These are phyloP conservation scores for Zarea fungicola DNA, from an alignment of 2,329 filamentous ascomycete species.

Conservation along the genomic window DNA sequence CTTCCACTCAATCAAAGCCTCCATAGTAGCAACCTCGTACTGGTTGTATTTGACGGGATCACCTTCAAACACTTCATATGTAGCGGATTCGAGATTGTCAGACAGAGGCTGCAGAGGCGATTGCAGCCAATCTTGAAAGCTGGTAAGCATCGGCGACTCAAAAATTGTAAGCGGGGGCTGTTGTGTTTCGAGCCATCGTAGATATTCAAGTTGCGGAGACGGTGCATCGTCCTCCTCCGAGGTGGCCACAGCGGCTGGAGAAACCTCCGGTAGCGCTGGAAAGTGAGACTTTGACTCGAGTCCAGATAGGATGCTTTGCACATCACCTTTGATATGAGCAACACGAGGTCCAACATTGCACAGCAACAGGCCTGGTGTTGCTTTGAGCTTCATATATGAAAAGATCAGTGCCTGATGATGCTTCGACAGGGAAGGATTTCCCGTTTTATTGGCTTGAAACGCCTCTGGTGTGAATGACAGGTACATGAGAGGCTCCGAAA, in stretches of 20 bases:
- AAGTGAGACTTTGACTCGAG: constrained; percentile 39
- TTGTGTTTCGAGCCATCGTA: constrained; percentile 76
- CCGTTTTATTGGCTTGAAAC: constrained; percentile 57
- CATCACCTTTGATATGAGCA: constrained; percentile 23
- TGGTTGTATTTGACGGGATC: constrained; percentile 97
- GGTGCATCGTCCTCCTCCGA: constrained; percentile 26
- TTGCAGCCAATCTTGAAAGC: constrained; percentile 89
- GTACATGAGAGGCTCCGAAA: constrained; percentile 61
- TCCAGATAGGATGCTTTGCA: neutral
- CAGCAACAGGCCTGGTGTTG: constrained; percentile 58
- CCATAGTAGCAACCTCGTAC: constrained; percentile 80
- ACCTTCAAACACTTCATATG: constrained; percentile 97
- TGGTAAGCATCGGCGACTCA: constrained; percentile 48
- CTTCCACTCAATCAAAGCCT: constrained; percentile 77
- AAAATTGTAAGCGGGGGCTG: constrained; percentile 58
- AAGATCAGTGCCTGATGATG: constrained; percentile 57
- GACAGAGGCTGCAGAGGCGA: constrained; percentile 90
- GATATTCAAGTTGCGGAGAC: constrained; percentile 64
- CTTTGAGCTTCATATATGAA: constrained; percentile 59
- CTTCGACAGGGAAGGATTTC: constrained; percentile 56
- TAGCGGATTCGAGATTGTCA: constrained; percentile 94
- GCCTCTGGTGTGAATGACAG: constrained; percentile 48
- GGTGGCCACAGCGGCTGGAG: constrained; percentile 24
- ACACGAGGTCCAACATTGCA: constrained; percentile 52
- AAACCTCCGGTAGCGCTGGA: constrained; percentile 67